Conservation (phyloP, 2,329 filamentous ascomycete species). For the Apiospora kogelbergensis region DNA sequence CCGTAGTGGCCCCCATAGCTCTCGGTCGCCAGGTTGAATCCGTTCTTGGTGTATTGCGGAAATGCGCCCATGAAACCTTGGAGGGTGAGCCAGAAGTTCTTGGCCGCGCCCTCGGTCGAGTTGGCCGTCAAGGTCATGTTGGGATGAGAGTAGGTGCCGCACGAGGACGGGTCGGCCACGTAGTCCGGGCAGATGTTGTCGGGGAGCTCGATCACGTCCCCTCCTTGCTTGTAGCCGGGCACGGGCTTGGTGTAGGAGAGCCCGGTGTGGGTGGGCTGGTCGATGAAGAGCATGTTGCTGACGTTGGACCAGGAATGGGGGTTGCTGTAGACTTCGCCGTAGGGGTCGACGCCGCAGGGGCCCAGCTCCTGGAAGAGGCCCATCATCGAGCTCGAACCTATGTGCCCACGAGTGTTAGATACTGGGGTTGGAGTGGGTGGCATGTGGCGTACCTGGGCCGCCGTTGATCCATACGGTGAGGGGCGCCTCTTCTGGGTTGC, state of each 20-base stretch:
- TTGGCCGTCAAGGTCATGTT: constrained; percentile 52
- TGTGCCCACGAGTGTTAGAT: constrained; percentile 43
- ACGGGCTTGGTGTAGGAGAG: constrained; percentile 48
- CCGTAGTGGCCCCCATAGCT: constrained; percentile 60
- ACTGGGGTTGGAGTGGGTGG: neutral
- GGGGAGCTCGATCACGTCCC: constrained; percentile 41
- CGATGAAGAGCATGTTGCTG: constrained; percentile 61
- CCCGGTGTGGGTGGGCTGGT: constrained; percentile 59
- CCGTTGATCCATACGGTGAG: constrained; percentile 55
- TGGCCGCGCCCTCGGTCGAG: constrained; percentile 51
- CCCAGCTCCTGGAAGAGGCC: constrained; percentile 51
- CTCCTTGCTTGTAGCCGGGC: constrained; percentile 25
- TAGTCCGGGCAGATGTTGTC: constrained; percentile 48
- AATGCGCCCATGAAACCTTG: constrained; percentile 65
- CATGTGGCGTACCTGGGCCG: constrained; percentile 33
- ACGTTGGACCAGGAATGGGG: constrained; percentile 60
- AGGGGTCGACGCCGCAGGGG: constrained; percentile 40
- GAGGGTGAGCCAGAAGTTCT: constrained; percentile 60
- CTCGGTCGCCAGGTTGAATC: constrained; percentile 56
- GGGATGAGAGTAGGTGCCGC: constrained; percentile 56
- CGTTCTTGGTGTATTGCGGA: constrained; percentile 47
- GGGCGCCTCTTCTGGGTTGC: constrained; percentile 43
- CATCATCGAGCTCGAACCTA: constrained; percentile 52
- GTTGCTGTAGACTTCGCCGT: constrained; percentile 48
- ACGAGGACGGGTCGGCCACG: constrained; percentile 37